phyloP scores from a whole-genome alignment of 2,329 filamentous ascomycete species.

The Penicillium sp. region DNA sequence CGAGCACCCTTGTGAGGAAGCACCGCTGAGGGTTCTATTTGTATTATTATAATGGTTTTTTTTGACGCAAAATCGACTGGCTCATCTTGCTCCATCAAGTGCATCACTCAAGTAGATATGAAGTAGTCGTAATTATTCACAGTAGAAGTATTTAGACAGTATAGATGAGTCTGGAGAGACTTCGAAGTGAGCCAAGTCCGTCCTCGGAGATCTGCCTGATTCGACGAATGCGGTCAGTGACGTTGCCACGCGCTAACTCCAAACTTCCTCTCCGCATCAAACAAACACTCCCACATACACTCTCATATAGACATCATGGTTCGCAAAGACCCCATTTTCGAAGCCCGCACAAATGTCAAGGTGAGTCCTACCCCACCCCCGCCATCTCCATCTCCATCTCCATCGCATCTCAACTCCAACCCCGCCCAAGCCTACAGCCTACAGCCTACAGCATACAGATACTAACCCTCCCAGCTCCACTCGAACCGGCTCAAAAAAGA shows the following conservation, averaged over 20 bases:
- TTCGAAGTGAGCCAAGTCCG: too few species aligned
- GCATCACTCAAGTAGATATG: not conserved
- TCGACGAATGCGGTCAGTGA: slow-evolving; percentile 29
- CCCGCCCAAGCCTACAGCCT: not conserved
- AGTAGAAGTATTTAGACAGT: too few species aligned
- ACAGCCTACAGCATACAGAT: not conserved
- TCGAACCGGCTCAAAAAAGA: slow-evolving; percentile 52
- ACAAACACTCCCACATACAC: not conserved
- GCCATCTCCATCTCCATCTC: not conserved
- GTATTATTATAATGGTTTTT: slow-evolving; percentile 27
- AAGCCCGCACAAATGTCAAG: slow-evolving; percentile 47
- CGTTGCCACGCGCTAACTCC: slow-evolving; percentile 25
- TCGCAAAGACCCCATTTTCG: slow-evolving; percentile 45
- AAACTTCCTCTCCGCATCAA: slow-evolving; percentile 4
- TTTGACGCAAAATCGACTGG: slow-evolving; percentile 13
- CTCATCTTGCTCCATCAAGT: slow-evolving; percentile 3
- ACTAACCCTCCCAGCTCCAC: slow-evolving; percentile 39
- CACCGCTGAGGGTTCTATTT: slow-evolving; percentile 24
- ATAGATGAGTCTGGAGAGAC: too few species aligned
- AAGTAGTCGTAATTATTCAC: not conserved
- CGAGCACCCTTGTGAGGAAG: slow-evolving; percentile 33
- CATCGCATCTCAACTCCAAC: not conserved
- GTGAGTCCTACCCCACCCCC: slow-evolving; percentile 20
- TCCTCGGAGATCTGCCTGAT: too few species aligned
- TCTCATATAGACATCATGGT: slow-evolving; percentile 33